Evolutionary conservation across 441 rosid species (phyloP), one percentile per base, ranked within the genome.

Genomic region (Populus tomentosa): DNA sequence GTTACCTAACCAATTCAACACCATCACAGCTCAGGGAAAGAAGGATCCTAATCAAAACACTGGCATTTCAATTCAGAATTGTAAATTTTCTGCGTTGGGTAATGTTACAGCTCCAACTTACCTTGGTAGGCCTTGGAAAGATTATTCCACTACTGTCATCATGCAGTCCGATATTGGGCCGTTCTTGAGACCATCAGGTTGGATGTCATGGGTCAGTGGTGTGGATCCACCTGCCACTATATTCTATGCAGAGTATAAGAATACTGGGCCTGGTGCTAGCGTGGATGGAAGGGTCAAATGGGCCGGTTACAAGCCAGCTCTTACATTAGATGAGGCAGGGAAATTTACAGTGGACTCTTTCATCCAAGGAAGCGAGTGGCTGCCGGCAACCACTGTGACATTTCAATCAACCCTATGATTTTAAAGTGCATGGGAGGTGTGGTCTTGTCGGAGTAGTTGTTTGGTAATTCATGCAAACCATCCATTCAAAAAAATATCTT

Each of bases 21-120:
- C 95, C 73, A 88, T 94, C 83, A 94, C 97, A 6, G 95, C 98
- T 13, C 90, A 89, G 75, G 97, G 96, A 38, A 91, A 87, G 78
- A 85, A 82, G 5, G 93, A 88, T 74, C 86, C 86, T 2, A 84
- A 90, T 75, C 87, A 86, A 77, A 87, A 89, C 85, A 83, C 90
- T 0, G 98, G 94, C 16, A 90, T 90, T 59, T 86, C 91, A 1
- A 88, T 93, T 69, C 96, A 93, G 66, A 86, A 82, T 6, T 91
- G 92, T 72, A 70, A 71, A 3, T 32, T 91, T 16, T 35, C 82
- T 0, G 73, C 88, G 4, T 4, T 46, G 6, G 84, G 28, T n/a
- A 71, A 70, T 3, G 87, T 89, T 6, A 85, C 88, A 1, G 92
- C 92, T 10, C 66, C 75, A 0, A 90, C 94, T 0, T 93, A 85